Percentiles rank a stretch among this genome's conserved stretches.
Conservation (phyloP, 352 stramenopile genomes). For the Phytophthora brassicae region DNA sequence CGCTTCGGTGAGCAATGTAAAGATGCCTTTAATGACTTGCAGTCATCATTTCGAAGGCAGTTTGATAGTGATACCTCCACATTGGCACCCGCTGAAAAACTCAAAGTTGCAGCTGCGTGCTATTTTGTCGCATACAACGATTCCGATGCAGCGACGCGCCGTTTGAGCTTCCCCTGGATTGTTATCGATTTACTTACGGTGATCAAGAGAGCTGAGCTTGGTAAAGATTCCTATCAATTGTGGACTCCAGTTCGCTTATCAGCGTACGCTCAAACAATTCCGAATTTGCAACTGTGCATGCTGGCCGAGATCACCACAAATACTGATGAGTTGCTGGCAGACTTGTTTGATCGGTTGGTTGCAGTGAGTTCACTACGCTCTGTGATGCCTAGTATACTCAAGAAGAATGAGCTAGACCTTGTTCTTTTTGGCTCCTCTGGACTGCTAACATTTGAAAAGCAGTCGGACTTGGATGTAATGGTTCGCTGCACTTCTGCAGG, state of each 20-base stretch:
- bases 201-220: slow-evolving; percentile 37
- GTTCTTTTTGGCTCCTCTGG: slow-evolving; percentile 73
- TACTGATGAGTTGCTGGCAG: slow-evolving; percentile 51
- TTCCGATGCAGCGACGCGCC: slow-evolving; percentile 25
- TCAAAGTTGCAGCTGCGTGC: slow-evolving; percentile 63
- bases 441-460: slow-evolving; percentile 73
- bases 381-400: slow-evolving; percentile 41
- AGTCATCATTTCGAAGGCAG: slow-evolving; percentile 46
- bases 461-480: slow-evolving; percentile 79
- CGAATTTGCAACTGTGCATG: slow-evolving; percentile 63
- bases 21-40: slow-evolving; percentile 57
- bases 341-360: slow-evolving; percentile 69
- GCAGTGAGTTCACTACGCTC: slow-evolving; percentile 47
- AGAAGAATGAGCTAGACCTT: slow-evolving; percentile 45
- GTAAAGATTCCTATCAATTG: slow-evolving; percentile 17
- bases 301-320: slow-evolving; percentile 51
- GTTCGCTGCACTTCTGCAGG: slow-evolving; percentile 22
- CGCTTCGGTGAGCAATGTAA: slow-evolving; percentile 73
- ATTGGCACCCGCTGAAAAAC: slow-evolving; percentile 21
- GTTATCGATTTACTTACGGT: slow-evolving; percentile 53
- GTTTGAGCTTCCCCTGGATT: slow-evolving; percentile 78
- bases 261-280: slow-evolving; percentile 36
- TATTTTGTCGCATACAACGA: slow-evolving; percentile 71
- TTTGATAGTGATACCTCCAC: slow-evolving; percentile 39
- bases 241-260: slow-evolving; percentile 32